Conservation (phyloP, 352 stramenopile genomes). For the Globisporangium perplexum region DNA sequence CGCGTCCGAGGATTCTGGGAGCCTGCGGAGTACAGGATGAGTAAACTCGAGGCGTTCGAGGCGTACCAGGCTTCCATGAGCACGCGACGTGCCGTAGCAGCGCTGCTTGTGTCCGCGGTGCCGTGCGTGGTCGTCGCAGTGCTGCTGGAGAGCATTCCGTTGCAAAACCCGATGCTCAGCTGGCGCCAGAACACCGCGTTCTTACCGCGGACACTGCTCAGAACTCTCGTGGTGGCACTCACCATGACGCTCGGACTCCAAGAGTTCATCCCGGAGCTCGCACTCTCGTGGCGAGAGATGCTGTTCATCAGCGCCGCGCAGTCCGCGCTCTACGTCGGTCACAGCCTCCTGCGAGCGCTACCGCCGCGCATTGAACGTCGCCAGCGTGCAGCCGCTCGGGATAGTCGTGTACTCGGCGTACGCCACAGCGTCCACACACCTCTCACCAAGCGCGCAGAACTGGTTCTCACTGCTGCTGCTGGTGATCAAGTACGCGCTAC, state of each 20-base stretch:
- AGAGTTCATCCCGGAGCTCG: constrained; percentile 22
- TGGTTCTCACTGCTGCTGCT: constrained; percentile 28
- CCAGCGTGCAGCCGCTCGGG: constrained; percentile 5
- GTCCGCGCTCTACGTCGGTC: constrained; percentile 14
- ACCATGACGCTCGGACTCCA: constrained; percentile 10
- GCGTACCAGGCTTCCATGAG: constrained; percentile 13
- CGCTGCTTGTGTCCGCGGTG: constrained; percentile 18
- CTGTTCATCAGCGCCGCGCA: constrained; percentile 10
- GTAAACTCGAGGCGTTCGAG: constrained; percentile 24
- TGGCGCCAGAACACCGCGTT: constrained; percentile 17
- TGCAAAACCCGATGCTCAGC: constrained; percentile 8
- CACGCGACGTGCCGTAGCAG: background rate
- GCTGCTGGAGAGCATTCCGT: constrained; percentile 19
- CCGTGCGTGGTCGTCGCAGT: constrained; percentile 16
- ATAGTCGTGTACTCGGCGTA: constrained; percentile 28
- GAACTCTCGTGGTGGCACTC: constrained; percentile 11
- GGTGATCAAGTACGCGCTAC: constrained; percentile 20
- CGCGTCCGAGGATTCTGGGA: too few species aligned
- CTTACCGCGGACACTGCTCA: constrained; percentile 22
- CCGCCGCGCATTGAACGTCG: constrained; percentile 5
- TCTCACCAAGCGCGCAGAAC: constrained; percentile 17
- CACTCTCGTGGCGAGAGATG: constrained; percentile 15
- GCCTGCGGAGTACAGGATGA: constrained; percentile 19
- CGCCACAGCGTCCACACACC: constrained; percentile 20
- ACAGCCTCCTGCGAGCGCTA: constrained; percentile 4